Evolutionary conservation across 495 filamentous ascomycete species (phyloP), one percentile per base, ranked within the genome.

Genomic region (Evansstolkia leycettana): DNA sequence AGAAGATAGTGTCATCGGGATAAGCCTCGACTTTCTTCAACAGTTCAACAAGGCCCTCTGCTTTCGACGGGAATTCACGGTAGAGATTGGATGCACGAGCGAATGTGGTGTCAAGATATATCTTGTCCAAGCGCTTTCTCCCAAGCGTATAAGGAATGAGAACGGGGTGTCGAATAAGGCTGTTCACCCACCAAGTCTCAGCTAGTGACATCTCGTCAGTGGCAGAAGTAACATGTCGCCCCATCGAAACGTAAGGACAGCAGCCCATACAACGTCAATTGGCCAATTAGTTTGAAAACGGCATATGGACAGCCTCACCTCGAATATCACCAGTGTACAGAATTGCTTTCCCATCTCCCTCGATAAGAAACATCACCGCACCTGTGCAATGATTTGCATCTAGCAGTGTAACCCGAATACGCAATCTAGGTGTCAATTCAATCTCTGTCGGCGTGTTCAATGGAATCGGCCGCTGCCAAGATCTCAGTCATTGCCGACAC

Each of bases 311-410:
- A 29, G 12, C 38, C 57, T 72, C 67, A 68, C 81, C 78, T 51
- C 89, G 69, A 28, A 94, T 84, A 51, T 95, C 88, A n/a, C 88
- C 89, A 0, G 88, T 94, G 47, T 94, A 96, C 1, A 95, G 64
- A 10, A 88, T 70, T 6, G 85, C 78, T 35, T 82, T 88, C 5
- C 70, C 72, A 34, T 75, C 53, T 3, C 75, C 76, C 51, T 95
- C 83, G 27, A 95, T 79, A 5, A 95, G 75, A 49, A 95, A 94
- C 85, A 94, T 94, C 17, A 94, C 87, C 14, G 87, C 78, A 2
- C 89, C 89, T 13, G 78, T 64, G 50, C 89, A 96, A 47, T 95
- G 89, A 48, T 96, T 95, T 6, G 89, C 88, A 63, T 94, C 78
- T 23, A 94, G 72, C 0, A 95, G 66, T 2, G 88, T 94, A 23